Evolutionary conservation across 2,329 filamentous ascomycete genomes (phyloP).

Genomic region (Epicoccum sorghinum): DNA sequence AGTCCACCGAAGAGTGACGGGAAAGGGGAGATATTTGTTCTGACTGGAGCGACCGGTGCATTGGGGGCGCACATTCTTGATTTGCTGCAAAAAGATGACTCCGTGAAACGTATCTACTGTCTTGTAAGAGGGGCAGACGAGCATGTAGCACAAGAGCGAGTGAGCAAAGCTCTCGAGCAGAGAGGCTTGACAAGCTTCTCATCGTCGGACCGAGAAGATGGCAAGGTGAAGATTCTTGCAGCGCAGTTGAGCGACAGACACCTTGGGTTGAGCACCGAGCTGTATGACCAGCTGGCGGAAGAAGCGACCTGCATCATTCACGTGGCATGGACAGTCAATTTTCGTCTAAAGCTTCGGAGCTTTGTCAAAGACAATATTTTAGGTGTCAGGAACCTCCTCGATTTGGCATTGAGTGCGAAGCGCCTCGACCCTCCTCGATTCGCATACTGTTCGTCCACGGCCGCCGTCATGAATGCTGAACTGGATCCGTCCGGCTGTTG

Average conservation of each 20-base stretch:
- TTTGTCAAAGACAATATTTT: slow-evolving; percentile 62
- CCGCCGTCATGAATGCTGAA: slow-evolving; percentile 48
- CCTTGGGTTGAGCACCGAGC: slow-evolving; percentile 55
- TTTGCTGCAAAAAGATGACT: slow-evolving; percentile 48
- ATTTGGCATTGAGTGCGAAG: slow-evolving; percentile 49
- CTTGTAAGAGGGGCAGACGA: slow-evolving; percentile 58
- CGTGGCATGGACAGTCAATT: slow-evolving; percentile 70
- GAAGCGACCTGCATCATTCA: slow-evolving; percentile 63
- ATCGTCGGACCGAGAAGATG: slow-evolving; percentile 15
- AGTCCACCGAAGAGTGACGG: neutral
- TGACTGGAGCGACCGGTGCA: slow-evolving; percentile 59
- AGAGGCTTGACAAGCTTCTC: slow-evolving; percentile 36
- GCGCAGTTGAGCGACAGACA: slow-evolving; percentile 54
- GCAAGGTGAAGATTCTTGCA: slow-evolving; percentile 56
- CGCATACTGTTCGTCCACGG: slow-evolving; percentile 61
- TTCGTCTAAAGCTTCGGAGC: slow-evolving; percentile 61
- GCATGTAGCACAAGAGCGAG: slow-evolving; percentile 39
- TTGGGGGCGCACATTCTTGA: slow-evolving; percentile 60
- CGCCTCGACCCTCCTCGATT: slow-evolving; percentile 46
- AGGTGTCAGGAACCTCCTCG: slow-evolving; percentile 57
- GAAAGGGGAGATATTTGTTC: slow-evolving; percentile 35
- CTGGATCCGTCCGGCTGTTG: slow-evolving; percentile 32
- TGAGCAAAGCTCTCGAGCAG: slow-evolving; percentile 40
- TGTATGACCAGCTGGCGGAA: slow-evolving; percentile 51
- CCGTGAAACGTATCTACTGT: slow-evolving; percentile 59